Evolutionary conservation across 371 early-diverging fungal genomes (phyloP).

Genomic region (Mucor racemosus): DNA sequence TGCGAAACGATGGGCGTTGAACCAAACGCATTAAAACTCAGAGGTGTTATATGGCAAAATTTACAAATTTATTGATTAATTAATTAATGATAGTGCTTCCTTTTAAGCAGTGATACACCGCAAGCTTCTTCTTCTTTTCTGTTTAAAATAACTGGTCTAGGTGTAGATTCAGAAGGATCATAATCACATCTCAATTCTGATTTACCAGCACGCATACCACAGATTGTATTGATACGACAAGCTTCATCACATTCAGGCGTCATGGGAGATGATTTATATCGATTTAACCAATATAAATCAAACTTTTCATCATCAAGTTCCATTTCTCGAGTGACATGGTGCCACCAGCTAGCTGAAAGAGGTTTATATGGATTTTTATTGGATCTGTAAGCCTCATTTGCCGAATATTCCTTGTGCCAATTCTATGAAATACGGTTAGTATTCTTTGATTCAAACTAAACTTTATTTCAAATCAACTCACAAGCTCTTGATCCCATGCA

Average conservation of each 20-base stretch:
- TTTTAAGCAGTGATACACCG: slow-evolving; percentile 6
- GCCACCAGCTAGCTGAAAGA: slow-evolving; percentile 63
- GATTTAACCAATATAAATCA: slow-evolving; percentile 49
- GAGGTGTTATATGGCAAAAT: neutral
- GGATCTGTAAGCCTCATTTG: slow-evolving; percentile 47
- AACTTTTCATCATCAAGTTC: slow-evolving; percentile 46
- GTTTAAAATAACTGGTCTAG: slow-evolving; percentile 11
- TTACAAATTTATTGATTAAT: neutral
- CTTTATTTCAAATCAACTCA: slow-evolving; percentile 21
- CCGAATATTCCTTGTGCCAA: slow-evolving; percentile 68
- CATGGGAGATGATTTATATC: slow-evolving; percentile 48
- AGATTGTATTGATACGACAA: slow-evolving; percentile 50
- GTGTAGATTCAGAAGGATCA: slow-evolving; percentile 24
- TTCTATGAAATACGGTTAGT: slow-evolving; percentile 34
- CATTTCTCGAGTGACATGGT: slow-evolving; percentile 57
- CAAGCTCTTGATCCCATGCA: slow-evolving; percentile 44
- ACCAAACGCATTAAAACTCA: neutral
- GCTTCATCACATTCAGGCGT: slow-evolving; percentile 39
- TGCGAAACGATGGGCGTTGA: neutral
- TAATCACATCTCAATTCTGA: slow-evolving; percentile 55
- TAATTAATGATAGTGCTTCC: neutral
- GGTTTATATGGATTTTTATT: slow-evolving; percentile 23
- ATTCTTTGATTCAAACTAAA: neutral
- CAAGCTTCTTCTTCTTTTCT: slow-evolving; percentile 14
- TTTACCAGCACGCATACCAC: slow-evolving; percentile 60